These are phyloP conservation scores for Pseudocercospora macadamiae DNA, from an alignment of 2,329 filamentous ascomycete species.

Conservation along the genomic window DNA sequence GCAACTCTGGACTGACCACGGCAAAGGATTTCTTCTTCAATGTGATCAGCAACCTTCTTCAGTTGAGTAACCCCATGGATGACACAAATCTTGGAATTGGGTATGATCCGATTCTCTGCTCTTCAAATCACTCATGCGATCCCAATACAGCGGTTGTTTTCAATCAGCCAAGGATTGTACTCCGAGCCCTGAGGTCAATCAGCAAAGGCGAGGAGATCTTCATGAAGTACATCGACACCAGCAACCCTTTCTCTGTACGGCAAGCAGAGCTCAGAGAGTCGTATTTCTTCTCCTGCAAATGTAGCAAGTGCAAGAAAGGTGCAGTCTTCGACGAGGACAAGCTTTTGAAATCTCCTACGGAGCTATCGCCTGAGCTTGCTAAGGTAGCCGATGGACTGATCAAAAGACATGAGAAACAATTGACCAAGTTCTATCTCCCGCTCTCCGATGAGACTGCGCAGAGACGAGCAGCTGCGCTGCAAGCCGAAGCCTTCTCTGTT, in stretches of 20 bases:
- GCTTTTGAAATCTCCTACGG: conserved; percentile 40
- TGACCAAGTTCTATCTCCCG: conserved; percentile 25
- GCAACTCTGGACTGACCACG: not conserved
- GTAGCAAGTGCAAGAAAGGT: conserved; percentile 53
- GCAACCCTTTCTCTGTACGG: conserved; percentile 54
- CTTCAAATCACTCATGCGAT: conserved; percentile 65
- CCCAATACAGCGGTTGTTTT: conserved; percentile 63
- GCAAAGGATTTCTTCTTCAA: conserved; percentile 32
- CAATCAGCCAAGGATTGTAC: conserved; percentile 53
- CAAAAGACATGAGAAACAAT: conserved; percentile 27
- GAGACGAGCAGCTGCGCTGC: conserved; percentile 28
- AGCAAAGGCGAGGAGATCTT: conserved; percentile 60
- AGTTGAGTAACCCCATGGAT: conserved; percentile 57
- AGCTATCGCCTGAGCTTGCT: conserved; percentile 29
- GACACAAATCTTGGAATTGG: conserved; percentile 61
- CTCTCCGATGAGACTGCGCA: conserved; percentile 24
- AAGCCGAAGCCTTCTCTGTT: conserved; percentile 33
- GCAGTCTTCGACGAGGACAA: conserved; percentile 45
- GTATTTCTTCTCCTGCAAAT: conserved; percentile 64
- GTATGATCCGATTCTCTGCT: conserved; percentile 57
- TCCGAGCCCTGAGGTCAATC: conserved; percentile 59
- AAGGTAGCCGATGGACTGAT: conserved; percentile 27
- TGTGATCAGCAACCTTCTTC: conserved; percentile 62
- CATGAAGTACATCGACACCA: conserved; percentile 65
- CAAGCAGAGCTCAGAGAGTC: conserved; percentile 55